phyloP scores from a whole-genome alignment of 2,329 filamentous ascomycete genomes.

The Aspergillus jensenii region DNA sequence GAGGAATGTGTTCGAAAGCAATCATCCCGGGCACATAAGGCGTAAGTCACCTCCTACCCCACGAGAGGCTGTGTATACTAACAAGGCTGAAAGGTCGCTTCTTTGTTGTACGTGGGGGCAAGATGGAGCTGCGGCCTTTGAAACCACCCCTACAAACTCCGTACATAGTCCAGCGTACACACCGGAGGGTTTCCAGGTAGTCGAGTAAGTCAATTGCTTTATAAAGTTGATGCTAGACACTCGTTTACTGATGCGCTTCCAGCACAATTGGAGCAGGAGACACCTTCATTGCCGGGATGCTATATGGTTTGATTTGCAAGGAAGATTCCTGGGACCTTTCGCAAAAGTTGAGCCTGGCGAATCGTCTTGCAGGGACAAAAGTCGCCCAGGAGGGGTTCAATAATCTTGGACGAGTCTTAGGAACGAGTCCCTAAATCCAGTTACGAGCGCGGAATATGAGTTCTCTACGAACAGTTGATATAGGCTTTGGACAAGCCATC shows the following conservation, averaged over 20 bases:
- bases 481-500: no score
- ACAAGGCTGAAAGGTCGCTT: slow-evolving; percentile 39
- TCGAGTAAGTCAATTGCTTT: slow-evolving; percentile 56
- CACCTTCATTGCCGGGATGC: slow-evolving; percentile 71
- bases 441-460: no score
- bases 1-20: slow-evolving; percentile 53
- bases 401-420: slow-evolving; percentile 44
- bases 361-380: slow-evolving; percentile 66
- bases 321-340: slow-evolving; percentile 50
- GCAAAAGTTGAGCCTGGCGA: slow-evolving; percentile 60
- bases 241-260: not conserved
- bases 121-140: slow-evolving; percentile 51
- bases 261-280: slow-evolving; percentile 74
- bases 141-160: slow-evolving; percentile 32
- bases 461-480: no score
- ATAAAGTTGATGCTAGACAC: not conserved
- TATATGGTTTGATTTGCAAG: slow-evolving; percentile 59
- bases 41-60: slow-evolving; percentile 41
- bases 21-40: slow-evolving; percentile 40
- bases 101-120: slow-evolving; percentile 62
- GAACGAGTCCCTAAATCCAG: no score
- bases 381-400: slow-evolving; percentile 66
- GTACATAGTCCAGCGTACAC: slow-evolving; percentile 48
- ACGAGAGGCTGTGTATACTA: not conserved
- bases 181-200: slow-evolving; percentile 43